These are phyloP conservation scores for Rhazya stricta DNA, from an alignment of 257 asterid species.

Conservation along the genomic window DNA sequence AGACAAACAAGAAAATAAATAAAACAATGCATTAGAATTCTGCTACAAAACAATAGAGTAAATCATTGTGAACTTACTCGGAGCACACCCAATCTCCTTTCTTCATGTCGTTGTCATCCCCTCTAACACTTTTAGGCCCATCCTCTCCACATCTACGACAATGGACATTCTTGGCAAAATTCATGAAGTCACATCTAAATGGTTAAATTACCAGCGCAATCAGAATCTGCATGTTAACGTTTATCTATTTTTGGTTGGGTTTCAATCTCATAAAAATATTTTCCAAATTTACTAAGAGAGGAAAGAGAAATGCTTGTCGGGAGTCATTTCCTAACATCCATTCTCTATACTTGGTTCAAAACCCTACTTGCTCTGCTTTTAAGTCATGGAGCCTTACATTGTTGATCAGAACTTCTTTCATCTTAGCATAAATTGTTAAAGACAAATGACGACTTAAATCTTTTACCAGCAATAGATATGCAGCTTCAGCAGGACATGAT, in stretches of 20 bases:
- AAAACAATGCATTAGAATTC: not conserved
- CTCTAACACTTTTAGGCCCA: constrained; percentile 22
- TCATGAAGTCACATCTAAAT: constrained; percentile 29
- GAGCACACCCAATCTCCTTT: constrained; percentile 43
- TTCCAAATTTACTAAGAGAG: not conserved
- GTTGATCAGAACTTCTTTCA: not conserved
- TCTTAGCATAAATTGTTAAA: not conserved
- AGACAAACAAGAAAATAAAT: not conserved
- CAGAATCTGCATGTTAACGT: not conserved
- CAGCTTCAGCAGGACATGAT: not conserved
- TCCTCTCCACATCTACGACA: constrained; percentile 30
- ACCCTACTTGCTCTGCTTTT: not conserved
- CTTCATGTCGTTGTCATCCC: constrained; percentile 26
- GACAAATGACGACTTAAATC: not conserved
- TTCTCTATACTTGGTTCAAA: not conserved
- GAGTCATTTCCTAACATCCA: not conserved
- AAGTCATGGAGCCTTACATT: not conserved
- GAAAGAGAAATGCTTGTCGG: not conserved
- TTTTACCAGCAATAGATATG: not conserved
- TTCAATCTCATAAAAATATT: not conserved
- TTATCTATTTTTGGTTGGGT: not conserved
- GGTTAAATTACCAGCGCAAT: not conserved
- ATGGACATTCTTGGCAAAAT: constrained; percentile 23
- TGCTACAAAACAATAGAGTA: not conserved
- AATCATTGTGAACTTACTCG: constrained; percentile 20